Evolutionary conservation across 1,284 basidiomycete species (phyloP).

Genomic region (Limonomyces culmigenus): DNA sequence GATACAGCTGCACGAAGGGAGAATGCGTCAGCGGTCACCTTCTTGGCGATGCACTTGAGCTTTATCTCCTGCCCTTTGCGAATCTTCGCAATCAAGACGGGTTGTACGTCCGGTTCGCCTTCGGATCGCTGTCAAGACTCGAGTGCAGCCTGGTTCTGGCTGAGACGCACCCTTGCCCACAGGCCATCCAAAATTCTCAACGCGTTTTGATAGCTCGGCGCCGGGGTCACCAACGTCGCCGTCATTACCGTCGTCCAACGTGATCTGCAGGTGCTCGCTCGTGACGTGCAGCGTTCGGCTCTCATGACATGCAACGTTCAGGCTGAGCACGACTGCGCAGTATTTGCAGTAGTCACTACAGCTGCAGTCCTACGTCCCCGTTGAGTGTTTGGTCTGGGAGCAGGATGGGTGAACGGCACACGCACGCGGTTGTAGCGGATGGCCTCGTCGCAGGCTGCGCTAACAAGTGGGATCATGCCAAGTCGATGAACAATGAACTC

Average conservation of each 20-base stretch:
- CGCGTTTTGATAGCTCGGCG: constrained; percentile 59
- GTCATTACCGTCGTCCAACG: constrained; percentile 16
- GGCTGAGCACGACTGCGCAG: constrained; percentile 62
- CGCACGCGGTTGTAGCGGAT: constrained; percentile 68
- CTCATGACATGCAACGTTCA: constrained; percentile 60
- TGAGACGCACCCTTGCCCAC: constrained; percentile 59
- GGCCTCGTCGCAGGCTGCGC: constrained; percentile 70
- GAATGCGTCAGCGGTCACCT: constrained; percentile 28
- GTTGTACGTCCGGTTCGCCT: constrained; percentile 46
- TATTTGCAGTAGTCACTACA: constrained; percentile 65
- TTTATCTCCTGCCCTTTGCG: constrained; percentile 88
- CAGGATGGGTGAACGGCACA: constrained; percentile 5
- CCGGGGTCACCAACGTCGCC: constrained; percentile 30
- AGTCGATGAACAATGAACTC: constrained; percentile 96
- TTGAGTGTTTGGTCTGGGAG: neutral
- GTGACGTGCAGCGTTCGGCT: constrained; percentile 67
- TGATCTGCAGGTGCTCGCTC: constrained; percentile 57
- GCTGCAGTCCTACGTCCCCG: constrained; percentile 57
- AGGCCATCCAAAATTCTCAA: constrained; percentile 69
- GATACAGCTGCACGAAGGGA: constrained; percentile 4
- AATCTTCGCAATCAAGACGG: constrained; percentile 84
- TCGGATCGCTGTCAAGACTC: neutral
- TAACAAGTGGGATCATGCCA: constrained; percentile 86
- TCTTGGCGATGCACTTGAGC: constrained; percentile 81
- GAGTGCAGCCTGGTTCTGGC: neutral